phyloP scores from a whole-genome alignment of 23 red algal species.

The Chondrus crispus region DNA sequence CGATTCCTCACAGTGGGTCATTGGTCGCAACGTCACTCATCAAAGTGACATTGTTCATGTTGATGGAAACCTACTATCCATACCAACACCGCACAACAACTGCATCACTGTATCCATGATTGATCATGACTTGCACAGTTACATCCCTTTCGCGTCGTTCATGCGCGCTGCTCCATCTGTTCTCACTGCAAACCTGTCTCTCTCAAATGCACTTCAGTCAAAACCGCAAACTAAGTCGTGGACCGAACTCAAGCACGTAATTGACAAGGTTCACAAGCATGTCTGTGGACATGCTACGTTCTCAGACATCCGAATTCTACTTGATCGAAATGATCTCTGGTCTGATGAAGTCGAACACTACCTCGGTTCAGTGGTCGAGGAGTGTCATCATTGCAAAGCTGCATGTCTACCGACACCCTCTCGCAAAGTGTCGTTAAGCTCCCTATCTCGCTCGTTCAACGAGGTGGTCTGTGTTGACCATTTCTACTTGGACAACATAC shows the following conservation, averaged over 20 bases:
- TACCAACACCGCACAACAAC: not conserved
- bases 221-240: not conserved
- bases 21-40: not conserved
- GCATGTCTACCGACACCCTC: not conserved
- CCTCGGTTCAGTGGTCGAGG: not conserved
- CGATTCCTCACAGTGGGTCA: not conserved
- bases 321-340: not conserved
- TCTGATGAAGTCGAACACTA: not conserved
- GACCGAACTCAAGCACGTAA: not conserved
- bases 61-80: not conserved
- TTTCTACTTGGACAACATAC: not conserved
- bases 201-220: not conserved
- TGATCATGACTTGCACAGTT: not conserved
- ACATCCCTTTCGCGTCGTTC: not conserved
- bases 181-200: not conserved
- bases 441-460: not conserved
- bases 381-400: not conserved
- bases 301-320: not conserved
- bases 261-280: constrained; percentile 41
- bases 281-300: constrained; percentile 1
- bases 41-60: not conserved
- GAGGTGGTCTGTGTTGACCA: constrained; percentile 15
- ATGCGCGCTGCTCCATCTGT: not conserved
- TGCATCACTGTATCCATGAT: not conserved
- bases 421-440: constrained; percentile 6